Evolutionary conservation across 2,329 filamentous ascomycete species (phyloP), one percentile per base, ranked within the genome.

Genomic region (Beauveria medogensis): DNA sequence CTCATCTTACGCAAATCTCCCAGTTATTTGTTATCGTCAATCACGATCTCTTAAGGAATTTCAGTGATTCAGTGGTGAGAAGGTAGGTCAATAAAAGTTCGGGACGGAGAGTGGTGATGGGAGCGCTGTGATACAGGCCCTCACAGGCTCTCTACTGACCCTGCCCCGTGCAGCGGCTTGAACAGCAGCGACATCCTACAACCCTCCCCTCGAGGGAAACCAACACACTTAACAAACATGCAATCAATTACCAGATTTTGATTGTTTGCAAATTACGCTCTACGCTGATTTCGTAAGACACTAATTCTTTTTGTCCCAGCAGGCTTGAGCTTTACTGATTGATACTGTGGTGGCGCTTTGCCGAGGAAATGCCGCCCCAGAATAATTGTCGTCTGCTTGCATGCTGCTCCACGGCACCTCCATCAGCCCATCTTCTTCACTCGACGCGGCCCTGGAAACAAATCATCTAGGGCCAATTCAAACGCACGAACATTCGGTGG

Each of bases 291-390:
- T 37, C 14, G 14, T 16, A 6, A 16, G 0, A 5, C 2, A 37
- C 4, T 5, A 37, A 37, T 16, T 37, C 5, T 37, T 37, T 16
- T 37, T 16, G 14, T 37, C 16, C 34, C 34, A 16, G 34, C 5
- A 1, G 14, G 14, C 34, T 14, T 3, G 34, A 16, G 12, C 34
- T 37, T 37, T 37, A 37, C 34, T 6, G 14, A 16, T 37, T 37
- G 34, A 37, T 37, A 37, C 12, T 16, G 40, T n/a, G 6, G 30
- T 12, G 24, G 3, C 8, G 22, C 48, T 59, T 54, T 59, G 28
- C 57, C 57, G 57, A 59, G 50, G 57, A 59, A 59, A 26, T 59
- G 50, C 57, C 57, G 57, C 57, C 57, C 48, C 57, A 48, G 28
- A 59, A 59, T 59, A 48, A 55, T 60, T 53, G 43, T 48, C 22